Percentiles rank a stretch among this genome's conserved stretches.
Conservation (phyloP, 2,329 filamentous ascomycete genomes). For the Aureobasidium uvarum region DNA sequence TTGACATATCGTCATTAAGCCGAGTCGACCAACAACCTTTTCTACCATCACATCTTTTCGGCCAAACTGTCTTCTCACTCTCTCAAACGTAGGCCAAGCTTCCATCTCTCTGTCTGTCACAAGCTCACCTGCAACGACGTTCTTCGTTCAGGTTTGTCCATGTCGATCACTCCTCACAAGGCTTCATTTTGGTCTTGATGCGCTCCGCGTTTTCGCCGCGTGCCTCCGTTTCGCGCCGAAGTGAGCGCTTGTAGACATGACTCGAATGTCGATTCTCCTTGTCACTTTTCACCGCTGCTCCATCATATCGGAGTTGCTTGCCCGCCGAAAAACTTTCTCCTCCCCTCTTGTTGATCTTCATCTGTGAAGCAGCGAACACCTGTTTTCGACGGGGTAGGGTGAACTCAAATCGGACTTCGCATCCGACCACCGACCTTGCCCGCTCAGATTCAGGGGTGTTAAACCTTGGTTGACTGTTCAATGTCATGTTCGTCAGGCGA, state of each 20-base stretch:
- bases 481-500: background rate
- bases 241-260: conserved; percentile 11
- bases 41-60: background rate
- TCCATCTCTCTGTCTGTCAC: background rate
- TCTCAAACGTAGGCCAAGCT: conserved; percentile 11
- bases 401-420: background rate
- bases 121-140: conserved; percentile 18
- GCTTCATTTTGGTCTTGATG: conserved; percentile 7
- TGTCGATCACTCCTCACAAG: conserved; percentile 9
- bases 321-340: conserved; percentile 17
- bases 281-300: conserved; percentile 16
- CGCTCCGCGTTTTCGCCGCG: conserved; percentile 14
- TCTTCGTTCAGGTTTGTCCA: conserved; percentile 7
- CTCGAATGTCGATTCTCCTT: background rate
- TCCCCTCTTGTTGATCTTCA: conserved; percentile 19
- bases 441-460: background rate
- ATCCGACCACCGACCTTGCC: background rate
- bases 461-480: background rate
- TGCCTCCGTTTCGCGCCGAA: conserved; percentile 19
- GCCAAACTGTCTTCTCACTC: background rate
- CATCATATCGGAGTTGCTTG: background rate
- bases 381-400: background rate
- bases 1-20: background rate
- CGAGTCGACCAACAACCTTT: background rate
- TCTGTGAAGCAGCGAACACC: conserved; percentile 15